Evolutionary conservation across 371 early-diverging fungal species (phyloP).

Genomic region (Coemansia sp.): DNA sequence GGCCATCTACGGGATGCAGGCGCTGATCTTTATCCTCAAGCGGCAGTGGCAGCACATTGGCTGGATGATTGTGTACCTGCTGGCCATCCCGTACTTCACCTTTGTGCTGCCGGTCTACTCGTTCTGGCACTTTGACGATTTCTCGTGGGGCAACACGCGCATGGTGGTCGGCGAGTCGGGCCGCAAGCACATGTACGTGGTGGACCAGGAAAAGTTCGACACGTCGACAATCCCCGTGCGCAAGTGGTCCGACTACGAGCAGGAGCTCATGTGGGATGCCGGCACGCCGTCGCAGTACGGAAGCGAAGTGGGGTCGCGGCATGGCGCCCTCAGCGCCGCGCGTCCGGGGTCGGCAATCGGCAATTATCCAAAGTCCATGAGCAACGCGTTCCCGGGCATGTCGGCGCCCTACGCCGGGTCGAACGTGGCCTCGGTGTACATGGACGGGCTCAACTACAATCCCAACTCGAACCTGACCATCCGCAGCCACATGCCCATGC

Average conservation of each 20-base stretch:
- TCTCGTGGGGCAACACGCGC: conserved; percentile 97
- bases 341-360: conserved; percentile 52
- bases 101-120: conserved; percentile 79
- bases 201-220: conserved; percentile 78
- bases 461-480: conserved; percentile 45
- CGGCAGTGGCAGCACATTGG: conserved; percentile 94
- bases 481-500: conserved; percentile 23
- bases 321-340: conserved; percentile 26
- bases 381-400: conserved; percentile 25
- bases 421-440: conserved; percentile 49
- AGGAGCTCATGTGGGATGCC: conserved; percentile 68
- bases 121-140: conserved; percentile 97
- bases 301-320: conserved; percentile 45
- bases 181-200: conserved; percentile 57
- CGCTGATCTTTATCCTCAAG: conserved; percentile 80
- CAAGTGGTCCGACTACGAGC: conserved; percentile 91
- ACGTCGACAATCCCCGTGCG: conserved; percentile 81
- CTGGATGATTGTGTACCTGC: conserved; percentile 93
- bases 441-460: conserved; percentile 46
- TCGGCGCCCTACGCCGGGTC: conserved; percentile 29
- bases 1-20: conserved; percentile 81
- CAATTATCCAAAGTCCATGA: conserved; percentile 50
- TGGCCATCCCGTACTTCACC: conserved; percentile 80
- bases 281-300: conserved; percentile 56
- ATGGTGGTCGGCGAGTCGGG: conserved; percentile 74